Evolutionary conservation across 2,329 filamentous ascomycete genomes (phyloP).

Genomic region (Beauveria sp.): DNA sequence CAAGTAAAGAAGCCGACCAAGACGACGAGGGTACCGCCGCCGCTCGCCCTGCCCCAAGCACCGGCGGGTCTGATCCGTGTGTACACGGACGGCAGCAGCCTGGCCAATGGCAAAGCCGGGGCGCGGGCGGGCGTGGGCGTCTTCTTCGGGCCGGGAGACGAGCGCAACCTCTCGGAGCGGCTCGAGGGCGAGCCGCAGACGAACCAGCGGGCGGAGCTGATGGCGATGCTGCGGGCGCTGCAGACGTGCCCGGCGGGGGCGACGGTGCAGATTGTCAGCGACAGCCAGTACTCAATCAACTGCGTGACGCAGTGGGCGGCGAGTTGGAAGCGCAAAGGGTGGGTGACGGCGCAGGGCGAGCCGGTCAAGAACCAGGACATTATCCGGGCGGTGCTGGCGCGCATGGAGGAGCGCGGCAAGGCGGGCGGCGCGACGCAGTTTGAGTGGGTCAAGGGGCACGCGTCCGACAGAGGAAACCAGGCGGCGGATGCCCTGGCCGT

Average conservation of each 20-base stretch:
- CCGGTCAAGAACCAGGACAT: conserved; percentile 83
- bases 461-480: conserved; percentile 62
- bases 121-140: conserved; percentile 55
- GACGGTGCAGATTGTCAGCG: conserved; percentile 71
- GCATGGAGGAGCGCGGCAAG: conserved; percentile 61
- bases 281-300: conserved; percentile 85
- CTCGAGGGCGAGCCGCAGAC: conserved; percentile 71
- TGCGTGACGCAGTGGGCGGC: conserved; percentile 79
- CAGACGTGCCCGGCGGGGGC: conserved; percentile 63
- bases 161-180: conserved; percentile 64
- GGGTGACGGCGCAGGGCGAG: conserved; percentile 64
- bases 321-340: conserved; percentile 68
- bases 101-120: conserved; percentile 48
- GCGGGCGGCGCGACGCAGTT: conserved; percentile 60
- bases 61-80: conserved; percentile 33
- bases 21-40: conserved; percentile 11
- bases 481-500: conserved; percentile 76
- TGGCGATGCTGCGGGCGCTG: conserved; percentile 76
- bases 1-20: conserved; percentile 13
- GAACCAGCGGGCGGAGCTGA: conserved; percentile 93
- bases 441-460: conserved; percentile 87
- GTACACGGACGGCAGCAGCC: conserved; percentile 57
- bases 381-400: conserved; percentile 61
- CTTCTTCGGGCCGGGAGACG: conserved; percentile 51
- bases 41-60: conserved; percentile 11